Conservation (phyloP, 768 basidiomycete species). For the Mycena metata region DNA sequence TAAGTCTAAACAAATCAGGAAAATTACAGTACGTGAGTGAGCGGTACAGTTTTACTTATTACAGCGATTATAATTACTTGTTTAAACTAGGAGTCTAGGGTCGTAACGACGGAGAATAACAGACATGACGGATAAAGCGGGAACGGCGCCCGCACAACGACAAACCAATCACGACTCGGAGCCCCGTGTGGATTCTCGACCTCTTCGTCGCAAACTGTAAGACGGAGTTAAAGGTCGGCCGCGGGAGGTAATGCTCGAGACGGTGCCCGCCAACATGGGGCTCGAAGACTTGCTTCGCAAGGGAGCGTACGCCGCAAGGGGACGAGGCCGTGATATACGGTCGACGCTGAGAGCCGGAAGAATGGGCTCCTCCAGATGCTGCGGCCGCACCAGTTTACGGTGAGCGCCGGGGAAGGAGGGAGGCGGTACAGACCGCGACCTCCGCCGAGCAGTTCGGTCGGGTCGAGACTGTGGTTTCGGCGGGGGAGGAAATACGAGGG, state of each 20-base stretch:
- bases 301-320: background rate
- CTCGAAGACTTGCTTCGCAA: background rate
- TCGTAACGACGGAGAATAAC: background rate
- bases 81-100: background rate
- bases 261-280: slow-evolving; percentile 3
- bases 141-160: background rate
- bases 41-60: slow-evolving; percentile 2
- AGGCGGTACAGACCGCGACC: slow-evolving; percentile 36
- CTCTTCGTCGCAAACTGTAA: slow-evolving; percentile 4
- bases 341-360: slow-evolving; percentile 22
- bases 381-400: slow-evolving; percentile 27
- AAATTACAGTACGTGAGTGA: background rate
- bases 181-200: slow-evolving; percentile 2
- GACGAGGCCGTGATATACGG: slow-evolving; percentile 18
- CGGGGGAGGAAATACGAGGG: slow-evolving; percentile 26
- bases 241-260: slow-evolving; percentile 10
- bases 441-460: slow-evolving; percentile 12
- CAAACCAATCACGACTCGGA: background rate
- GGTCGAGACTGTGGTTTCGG: background rate
- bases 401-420: background rate
- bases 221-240: slow-evolving; percentile 8
- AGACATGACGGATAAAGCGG: background rate
- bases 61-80: slow-evolving; percentile 2
- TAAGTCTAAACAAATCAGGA: too few species aligned
- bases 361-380: background rate